Evolutionary conservation across 1,284 basidiomycete species (phyloP).

Genomic region (Papiliotrema flavescens): DNA sequence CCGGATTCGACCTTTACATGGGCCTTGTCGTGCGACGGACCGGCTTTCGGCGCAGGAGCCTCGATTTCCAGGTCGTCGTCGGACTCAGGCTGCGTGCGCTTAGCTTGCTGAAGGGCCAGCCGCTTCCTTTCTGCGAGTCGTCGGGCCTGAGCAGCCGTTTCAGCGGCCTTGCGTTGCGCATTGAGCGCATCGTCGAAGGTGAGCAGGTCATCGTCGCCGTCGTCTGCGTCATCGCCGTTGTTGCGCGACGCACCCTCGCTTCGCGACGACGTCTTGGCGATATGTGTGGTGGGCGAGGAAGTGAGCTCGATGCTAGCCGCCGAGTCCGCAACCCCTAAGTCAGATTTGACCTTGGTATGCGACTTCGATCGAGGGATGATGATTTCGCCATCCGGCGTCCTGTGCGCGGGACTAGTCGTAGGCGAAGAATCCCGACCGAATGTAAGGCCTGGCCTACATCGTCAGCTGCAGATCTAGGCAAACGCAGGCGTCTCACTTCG

Average conservation of each 20-base stretch:
- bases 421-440: slow-evolving; percentile 11
- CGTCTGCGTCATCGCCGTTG: background rate
- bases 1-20: background rate
- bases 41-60: background rate
- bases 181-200: background rate
- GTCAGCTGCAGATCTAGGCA: background rate
- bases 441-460: slow-evolving; percentile 8
- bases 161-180: background rate
- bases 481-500: background rate
- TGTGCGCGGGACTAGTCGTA: slow-evolving; percentile 14
- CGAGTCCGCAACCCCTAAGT: background rate
- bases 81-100: background rate
- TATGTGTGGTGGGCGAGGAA: background rate
- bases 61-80: background rate
- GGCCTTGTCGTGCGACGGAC: background rate
- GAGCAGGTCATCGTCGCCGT: background rate
- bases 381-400: slow-evolving; percentile 30
- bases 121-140: background rate
- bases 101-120: background rate
- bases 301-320: background rate
- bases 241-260: background rate
- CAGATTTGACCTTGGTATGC: slow-evolving; percentile 1
- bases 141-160: background rate
- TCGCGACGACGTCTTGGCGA: background rate
- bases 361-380: background rate